phyloP scores from a whole-genome alignment of 306 rosid species.

The Begonia masoniana region DNA sequence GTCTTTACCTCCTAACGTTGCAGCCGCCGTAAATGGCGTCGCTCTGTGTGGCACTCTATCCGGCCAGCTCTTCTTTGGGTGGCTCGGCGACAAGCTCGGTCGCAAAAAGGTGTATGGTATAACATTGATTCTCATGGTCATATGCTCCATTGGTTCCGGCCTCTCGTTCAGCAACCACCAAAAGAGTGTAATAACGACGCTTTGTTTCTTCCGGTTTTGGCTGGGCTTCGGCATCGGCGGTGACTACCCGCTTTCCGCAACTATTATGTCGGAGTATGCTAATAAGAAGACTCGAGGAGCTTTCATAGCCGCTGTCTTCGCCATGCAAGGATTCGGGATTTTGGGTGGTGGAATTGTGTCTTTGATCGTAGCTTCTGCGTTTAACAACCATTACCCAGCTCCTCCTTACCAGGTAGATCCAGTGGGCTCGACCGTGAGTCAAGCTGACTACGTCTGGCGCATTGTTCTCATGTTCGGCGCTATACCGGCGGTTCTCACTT shows the following conservation, averaged over 20 bases:
- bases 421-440: neutral
- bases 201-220: slow-evolving; percentile 11
- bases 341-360: slow-evolving; percentile 7
- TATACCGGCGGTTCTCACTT: slow-evolving; percentile 7
- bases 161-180: slow-evolving; percentile 2
- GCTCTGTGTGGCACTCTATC: slow-evolving; percentile 10
- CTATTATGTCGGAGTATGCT: slow-evolving; percentile 10
- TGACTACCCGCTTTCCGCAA: slow-evolving; percentile 9
- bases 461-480: slow-evolving; percentile 9
- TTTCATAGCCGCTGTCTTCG: slow-evolving; percentile 9
- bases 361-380: slow-evolving; percentile 1
- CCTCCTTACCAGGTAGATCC: neutral
- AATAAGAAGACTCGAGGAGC: slow-evolving; percentile 14
- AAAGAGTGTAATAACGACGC: slow-evolving; percentile 1
- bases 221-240: slow-evolving; percentile 12
- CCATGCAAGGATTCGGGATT: slow-evolving; percentile 8
- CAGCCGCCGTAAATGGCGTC: slow-evolving; percentile 7
- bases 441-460: neutral
- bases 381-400: neutral
- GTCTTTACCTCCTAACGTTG: slow-evolving; percentile 7
- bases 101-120: slow-evolving; percentile 7
- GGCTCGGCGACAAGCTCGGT: neutral
- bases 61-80: slow-evolving; percentile 7
- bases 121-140: slow-evolving; percentile 7
- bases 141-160: slow-evolving; percentile 8